A percentile compares a stretch with the other conserved stretches of the same genome.
Evolutionary conservation across 2,329 filamentous ascomycete genomes (phyloP).

Genomic region (Fusarium fujikuroi): DNA sequence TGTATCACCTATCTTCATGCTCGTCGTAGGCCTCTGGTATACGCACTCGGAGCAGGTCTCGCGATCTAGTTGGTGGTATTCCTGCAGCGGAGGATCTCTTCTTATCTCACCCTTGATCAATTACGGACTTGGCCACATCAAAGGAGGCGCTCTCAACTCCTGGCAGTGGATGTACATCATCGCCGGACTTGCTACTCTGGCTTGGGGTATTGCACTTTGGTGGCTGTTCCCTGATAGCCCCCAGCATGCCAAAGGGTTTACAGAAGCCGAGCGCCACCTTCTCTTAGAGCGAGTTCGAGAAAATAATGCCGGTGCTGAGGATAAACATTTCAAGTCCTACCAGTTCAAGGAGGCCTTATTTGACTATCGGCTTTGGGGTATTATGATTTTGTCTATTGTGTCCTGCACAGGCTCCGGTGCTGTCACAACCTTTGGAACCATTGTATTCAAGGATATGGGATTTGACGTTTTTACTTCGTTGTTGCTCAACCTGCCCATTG

Average conservation of each 20-base stretch:
- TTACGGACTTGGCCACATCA: neutral
- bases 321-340: neutral
- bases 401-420: neutral
- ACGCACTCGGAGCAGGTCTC: neutral
- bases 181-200: neutral
- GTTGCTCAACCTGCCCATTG: neutral
- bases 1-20: neutral
- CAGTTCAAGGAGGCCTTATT: neutral
- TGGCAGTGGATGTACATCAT: neutral
- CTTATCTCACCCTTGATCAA: neutral
- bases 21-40: neutral
- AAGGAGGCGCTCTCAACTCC: neutral
- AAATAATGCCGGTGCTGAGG: neutral
- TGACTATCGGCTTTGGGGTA: neutral
- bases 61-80: neutral
- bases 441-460: neutral
- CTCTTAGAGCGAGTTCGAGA: neutral
- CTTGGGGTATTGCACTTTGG: neutral
- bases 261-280: neutral
- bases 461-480: neutral
- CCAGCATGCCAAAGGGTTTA: neutral
- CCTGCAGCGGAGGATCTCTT: neutral
- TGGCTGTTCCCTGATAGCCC: neutral
- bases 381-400: neutral
- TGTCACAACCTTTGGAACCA: neutral